Conservation (phyloP, 495 filamentous ascomycete genomes). For the Penicillium canescens region DNA sequence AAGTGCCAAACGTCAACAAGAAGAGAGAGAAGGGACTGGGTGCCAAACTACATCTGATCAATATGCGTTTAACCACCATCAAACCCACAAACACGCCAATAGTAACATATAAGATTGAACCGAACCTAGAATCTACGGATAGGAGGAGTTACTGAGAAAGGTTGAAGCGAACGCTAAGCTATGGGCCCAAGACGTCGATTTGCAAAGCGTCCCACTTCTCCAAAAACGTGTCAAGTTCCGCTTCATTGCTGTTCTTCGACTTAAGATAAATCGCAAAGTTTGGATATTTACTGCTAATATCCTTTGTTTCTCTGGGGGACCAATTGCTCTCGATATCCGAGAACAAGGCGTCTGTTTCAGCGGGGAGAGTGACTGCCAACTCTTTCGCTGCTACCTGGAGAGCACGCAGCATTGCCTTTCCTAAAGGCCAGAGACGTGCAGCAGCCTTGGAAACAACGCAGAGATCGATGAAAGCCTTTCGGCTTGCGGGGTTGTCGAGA, state of each 20-base stretch:
- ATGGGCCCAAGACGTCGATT: constrained; percentile 1
- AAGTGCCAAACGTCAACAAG: too few species aligned
- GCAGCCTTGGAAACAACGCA: constrained; percentile 24
- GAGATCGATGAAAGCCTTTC: constrained; percentile 30
- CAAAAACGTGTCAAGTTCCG: constrained; percentile 27
- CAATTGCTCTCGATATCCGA: constrained; percentile 28
- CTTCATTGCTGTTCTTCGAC: constrained; percentile 5
- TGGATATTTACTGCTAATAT: constrained; percentile 36
- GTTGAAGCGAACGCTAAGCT: neutral
- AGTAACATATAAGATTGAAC: too few species aligned
- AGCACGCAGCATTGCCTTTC: constrained; percentile 34
- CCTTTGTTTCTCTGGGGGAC: constrained; percentile 19
- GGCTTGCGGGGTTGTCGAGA: constrained; percentile 23
- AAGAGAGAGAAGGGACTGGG: too few species aligned
- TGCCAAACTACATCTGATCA: too few species aligned
- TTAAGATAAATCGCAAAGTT: constrained; percentile 22
- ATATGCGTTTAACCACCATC: too few species aligned
- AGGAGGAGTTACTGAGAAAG: neutral
- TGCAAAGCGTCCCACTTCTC: constrained; percentile 30
- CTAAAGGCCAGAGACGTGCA: constrained; percentile 30
- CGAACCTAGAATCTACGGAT: too few species aligned
- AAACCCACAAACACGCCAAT: too few species aligned
- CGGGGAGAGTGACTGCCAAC: constrained; percentile 24
- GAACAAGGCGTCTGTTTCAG: constrained; percentile 31
- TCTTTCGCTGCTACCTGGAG: constrained; percentile 32